Base-by-base conservation (phyloP, 2,329 filamentous ascomycete species). In the Fusarium tjaetaba region DNA sequence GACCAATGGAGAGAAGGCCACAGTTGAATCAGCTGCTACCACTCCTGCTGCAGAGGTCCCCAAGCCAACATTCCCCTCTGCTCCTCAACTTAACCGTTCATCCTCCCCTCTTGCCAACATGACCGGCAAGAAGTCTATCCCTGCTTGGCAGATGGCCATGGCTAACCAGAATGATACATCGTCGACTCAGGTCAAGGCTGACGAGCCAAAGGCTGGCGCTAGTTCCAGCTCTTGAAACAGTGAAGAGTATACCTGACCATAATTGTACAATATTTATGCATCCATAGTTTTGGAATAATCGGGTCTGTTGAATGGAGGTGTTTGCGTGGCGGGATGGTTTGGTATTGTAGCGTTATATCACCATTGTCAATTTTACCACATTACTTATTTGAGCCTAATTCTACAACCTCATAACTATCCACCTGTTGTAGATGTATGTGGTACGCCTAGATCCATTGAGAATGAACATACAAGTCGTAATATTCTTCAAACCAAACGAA, bases 121-220 rank as follows among this genome's bases (percentile, higher is more conserved):
- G 42, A 78, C 82, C 20, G 84, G 83, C 39, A 91, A 88, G 82
- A 92, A 92, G 16, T 90, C 92, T 16, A 95, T 95, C 74, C 93
- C 93, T 9, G 89, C 92, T 9, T 95, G 93, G 93, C 93, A 95
- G 83, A 88, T 94, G 87, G 91, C 92, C 53, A 90, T 91, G 79
- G 86, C 90, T 38, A 90, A 88, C 77, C 89, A 88, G 81, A 79
- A 78, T 65, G 76, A 71, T n/a, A 72, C 75, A 8, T 74, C 80
- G 14, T 73, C 80, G 28, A 72, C 79, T 14, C 65, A 77, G 46
- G 76, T 78, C 49, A 75, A 77, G 55, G 75, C 76, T 10, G 77
- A 77, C 11, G 79, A 81, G 58, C 70, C 76, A 20, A 77, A 70
- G 46, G 69, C 69, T 26, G 73, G 61, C 42, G 66, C 62, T 28